Percentiles rank a stretch among this genome's conserved stretches.
These are phyloP conservation scores for Moesziomyces sp. DNA, from an alignment of 1,284 basidiomycete genomes.

Conservation along the genomic window DNA sequence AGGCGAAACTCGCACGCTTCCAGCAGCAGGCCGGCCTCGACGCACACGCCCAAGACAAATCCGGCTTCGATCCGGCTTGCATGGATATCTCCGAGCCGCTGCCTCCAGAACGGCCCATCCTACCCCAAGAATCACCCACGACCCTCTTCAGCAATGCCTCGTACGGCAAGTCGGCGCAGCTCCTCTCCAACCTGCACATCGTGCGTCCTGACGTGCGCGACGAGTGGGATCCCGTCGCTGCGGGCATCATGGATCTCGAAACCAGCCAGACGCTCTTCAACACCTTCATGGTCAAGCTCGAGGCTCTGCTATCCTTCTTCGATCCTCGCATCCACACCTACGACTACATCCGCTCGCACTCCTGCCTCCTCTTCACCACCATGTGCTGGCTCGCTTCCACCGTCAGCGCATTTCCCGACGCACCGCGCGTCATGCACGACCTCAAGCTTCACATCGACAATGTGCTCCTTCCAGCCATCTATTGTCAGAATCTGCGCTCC, in stretches of 20 bases:
- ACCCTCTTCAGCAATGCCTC: slow-evolving; percentile 33
- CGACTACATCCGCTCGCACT: slow-evolving; percentile 35
- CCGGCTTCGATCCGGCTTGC: neutral
- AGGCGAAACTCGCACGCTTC: slow-evolving; percentile 23
- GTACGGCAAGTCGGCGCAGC: slow-evolving; percentile 36
- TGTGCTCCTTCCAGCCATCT: slow-evolving; percentile 38
- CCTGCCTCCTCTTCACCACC: slow-evolving; percentile 38
- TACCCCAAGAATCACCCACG: slow-evolving; percentile 28
- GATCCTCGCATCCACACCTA: slow-evolving; percentile 39
- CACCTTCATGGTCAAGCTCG: slow-evolving; percentile 39
- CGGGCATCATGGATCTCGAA: slow-evolving; percentile 28
- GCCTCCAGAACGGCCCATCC: slow-evolving; percentile 1
- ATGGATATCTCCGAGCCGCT: slow-evolving; percentile 6
- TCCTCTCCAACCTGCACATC: slow-evolving; percentile 27
- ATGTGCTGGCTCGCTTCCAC: slow-evolving; percentile 45
- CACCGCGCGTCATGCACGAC: slow-evolving; percentile 22
- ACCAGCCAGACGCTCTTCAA: slow-evolving; percentile 32
- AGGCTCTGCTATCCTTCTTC: slow-evolving; percentile 39
- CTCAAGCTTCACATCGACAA: slow-evolving; percentile 42
- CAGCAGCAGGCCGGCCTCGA: neutral
- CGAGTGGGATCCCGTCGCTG: slow-evolving; percentile 36
- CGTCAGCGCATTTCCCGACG: slow-evolving; percentile 25
- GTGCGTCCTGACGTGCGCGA: slow-evolving; percentile 27
- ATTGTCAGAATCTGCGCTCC: slow-evolving; percentile 43
- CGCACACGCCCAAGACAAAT: slow-evolving; percentile 1